Evolutionary conservation across 495 filamentous ascomycete species (phyloP).

Genomic region (Aspergillus leporis): DNA sequence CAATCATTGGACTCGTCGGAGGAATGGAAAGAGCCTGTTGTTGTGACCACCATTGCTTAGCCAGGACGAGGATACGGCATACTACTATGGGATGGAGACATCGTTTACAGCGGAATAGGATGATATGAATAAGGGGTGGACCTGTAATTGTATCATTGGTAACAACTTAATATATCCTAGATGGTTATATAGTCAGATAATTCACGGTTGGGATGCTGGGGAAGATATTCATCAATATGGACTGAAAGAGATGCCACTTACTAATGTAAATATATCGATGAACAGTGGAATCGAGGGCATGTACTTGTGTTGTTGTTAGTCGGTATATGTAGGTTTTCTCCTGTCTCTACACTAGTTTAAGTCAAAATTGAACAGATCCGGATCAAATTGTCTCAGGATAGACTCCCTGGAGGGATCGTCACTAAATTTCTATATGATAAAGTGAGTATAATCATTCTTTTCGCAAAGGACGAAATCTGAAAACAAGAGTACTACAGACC

Average conservation of each 20-base stretch:
- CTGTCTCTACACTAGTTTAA: not conserved
- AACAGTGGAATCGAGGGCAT: no score
- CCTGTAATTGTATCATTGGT: not conserved
- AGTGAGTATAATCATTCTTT: no score
- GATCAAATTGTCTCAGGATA: no score
- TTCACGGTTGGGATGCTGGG: not conserved
- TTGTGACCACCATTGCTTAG: not conserved
- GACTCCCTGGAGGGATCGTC: no score
- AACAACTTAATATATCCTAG: not conserved
- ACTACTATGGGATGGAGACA: not conserved
- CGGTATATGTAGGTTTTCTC: not conserved
- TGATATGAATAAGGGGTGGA: not conserved
- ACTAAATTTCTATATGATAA: no score
- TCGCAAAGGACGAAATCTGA: no score
- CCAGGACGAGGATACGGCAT: not conserved
- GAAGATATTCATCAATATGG: not conserved
- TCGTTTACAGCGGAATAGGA: not conserved
- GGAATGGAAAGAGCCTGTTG: conserved; percentile 7
- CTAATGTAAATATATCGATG: no score
- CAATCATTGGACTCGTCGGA: not conserved
- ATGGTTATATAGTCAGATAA: not conserved
- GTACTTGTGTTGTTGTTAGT: not conserved
- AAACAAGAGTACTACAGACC: no score
- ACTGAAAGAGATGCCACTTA: no score
- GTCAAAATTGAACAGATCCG: no score